Evolutionary conservation across 768 basidiomycete species (phyloP), one percentile per base, ranked within the genome.

Genomic region (Naganishia onofrii): DNA sequence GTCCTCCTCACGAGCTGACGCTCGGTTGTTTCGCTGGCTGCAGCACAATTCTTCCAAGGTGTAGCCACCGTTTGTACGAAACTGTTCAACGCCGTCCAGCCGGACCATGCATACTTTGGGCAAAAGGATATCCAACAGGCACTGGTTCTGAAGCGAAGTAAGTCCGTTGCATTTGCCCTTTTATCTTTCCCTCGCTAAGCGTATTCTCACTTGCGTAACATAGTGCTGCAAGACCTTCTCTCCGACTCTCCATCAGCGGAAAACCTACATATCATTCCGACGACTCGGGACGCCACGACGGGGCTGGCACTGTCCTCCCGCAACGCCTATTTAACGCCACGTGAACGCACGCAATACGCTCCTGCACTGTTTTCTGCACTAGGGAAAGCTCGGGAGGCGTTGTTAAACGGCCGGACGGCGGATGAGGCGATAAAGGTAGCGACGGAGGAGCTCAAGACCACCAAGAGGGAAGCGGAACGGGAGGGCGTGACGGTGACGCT

Each of bases 41-140:
- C 38, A 80, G 79, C 95, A 10, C 88, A 88, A 10, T 98, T 98
- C 82, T 96, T 99, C 83, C 85, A 91, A 70, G 96, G 95, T 0
- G 94, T 99, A 6, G 90, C 93, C 4, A 98, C 96, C 0, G 87
- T 97, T 66, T 93, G 94, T 68, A 89, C 90, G 0, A 99, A 99
- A 78, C 85, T 98, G 15, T 96, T 99, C 84, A 95, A 97, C 76
- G 87, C 87, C 55, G 86, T 97, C 48, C 87, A 95, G 93, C 95
- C 95, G 6, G 91, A 90, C 54, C 87, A 88, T 73, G 88, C 90
- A 26, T 97, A 98, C 80, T 96, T 99, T 72, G 95, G 96, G 0
- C 94, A 98, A 81, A 98, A 98, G 79, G 95, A 98, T 78, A 96
- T 99, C 66, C 96, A 99, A 77, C 96, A 99, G 79, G 92, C 90